phyloP scores from a whole-genome alignment of 2,329 filamentous ascomycete genomes.

The Neurospora sp. region DNA sequence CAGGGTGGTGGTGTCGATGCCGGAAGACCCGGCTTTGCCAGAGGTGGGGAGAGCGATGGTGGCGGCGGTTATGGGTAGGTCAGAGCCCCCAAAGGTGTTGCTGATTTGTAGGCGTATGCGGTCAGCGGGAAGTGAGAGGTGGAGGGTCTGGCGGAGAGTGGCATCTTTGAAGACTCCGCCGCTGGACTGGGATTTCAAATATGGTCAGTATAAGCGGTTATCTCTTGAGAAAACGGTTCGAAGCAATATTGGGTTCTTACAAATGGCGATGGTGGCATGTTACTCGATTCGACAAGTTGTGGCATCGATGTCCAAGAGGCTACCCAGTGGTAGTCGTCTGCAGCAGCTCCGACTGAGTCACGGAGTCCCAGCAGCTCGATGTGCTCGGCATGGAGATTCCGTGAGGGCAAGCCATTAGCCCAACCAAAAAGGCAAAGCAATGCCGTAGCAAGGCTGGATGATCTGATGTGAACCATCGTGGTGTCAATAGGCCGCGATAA shows the following conservation, averaged over 20 bases:
- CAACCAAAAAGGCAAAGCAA: conserved; percentile 6
- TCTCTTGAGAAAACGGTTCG: too few species aligned
- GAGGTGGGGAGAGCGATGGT: conserved; percentile 46
- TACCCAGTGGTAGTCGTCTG: conserved; percentile 45
- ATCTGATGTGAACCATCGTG: conserved; percentile 3
- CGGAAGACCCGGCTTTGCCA: conserved; percentile 40
- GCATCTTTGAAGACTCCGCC: conserved; percentile 47
- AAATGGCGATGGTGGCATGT: conserved; percentile 52
- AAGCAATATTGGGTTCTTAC: conserved; percentile 25
- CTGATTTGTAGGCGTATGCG: conserved; percentile 54
- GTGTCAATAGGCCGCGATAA: not conserved
- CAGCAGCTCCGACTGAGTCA: not conserved
- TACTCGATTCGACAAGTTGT: conserved; percentile 51
- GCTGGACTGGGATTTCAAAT: conserved; percentile 9
- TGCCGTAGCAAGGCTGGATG: conserved; percentile 4
- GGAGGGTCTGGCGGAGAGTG: conserved; percentile 57
- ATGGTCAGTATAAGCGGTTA: not conserved
- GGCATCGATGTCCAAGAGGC: conserved; percentile 59
- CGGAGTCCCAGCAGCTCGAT: not conserved
- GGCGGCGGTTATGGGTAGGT: conserved; percentile 49
- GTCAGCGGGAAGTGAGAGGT: conserved; percentile 45
- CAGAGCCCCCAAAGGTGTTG: conserved; percentile 53
- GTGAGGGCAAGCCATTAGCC: conserved; percentile 2
- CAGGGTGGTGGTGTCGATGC: conserved; percentile 42
- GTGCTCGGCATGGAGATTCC: not conserved